phyloP scores from a whole-genome alignment of 352 stramenopile species.

The Halophytophthora polymorphica region DNA sequence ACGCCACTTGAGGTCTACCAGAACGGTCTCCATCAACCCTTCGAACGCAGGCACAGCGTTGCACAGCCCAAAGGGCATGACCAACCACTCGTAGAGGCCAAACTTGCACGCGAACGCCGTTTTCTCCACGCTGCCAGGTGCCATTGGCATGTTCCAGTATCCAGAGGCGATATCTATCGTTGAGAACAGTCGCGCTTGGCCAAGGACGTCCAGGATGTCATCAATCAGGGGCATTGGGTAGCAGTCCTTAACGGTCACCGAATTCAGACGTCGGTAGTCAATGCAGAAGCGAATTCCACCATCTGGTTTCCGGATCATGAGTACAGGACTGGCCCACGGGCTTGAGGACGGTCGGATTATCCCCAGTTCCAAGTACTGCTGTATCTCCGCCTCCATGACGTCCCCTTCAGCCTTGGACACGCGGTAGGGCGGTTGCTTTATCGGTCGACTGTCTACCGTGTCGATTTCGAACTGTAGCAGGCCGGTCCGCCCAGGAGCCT shows the following conservation, averaged over 20 bases:
- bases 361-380: slow-evolving; percentile 4
- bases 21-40: slow-evolving; percentile 2
- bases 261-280: slow-evolving; percentile 10
- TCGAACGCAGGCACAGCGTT: slow-evolving; percentile 3
- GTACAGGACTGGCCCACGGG: slow-evolving; percentile 7
- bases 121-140: neutral
- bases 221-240: slow-evolving; percentile 12
- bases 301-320: slow-evolving; percentile 11
- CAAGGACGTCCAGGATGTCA: slow-evolving; percentile 8
- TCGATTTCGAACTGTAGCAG: slow-evolving; percentile 10
- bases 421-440: slow-evolving; percentile 11
- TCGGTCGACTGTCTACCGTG: slow-evolving; percentile 1
- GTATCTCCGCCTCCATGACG: slow-evolving; percentile 7
- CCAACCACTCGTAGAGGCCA: slow-evolving; percentile 2
- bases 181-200: slow-evolving; percentile 5
- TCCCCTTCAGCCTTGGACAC: slow-evolving; percentile 6
- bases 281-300: slow-evolving; percentile 14
- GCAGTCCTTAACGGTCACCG: slow-evolving; percentile 9
- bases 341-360: slow-evolving; percentile 2
- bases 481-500: slow-evolving; percentile 1
- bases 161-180: slow-evolving; percentile 4
- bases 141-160: slow-evolving; percentile 5
- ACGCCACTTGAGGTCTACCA: slow-evolving; percentile 3
- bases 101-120: slow-evolving; percentile 3
- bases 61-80: slow-evolving; percentile 1